These are phyloP conservation scores for Cordyceps javanica DNA, from an alignment of 2,329 filamentous ascomycete genomes.

Conservation along the genomic window DNA sequence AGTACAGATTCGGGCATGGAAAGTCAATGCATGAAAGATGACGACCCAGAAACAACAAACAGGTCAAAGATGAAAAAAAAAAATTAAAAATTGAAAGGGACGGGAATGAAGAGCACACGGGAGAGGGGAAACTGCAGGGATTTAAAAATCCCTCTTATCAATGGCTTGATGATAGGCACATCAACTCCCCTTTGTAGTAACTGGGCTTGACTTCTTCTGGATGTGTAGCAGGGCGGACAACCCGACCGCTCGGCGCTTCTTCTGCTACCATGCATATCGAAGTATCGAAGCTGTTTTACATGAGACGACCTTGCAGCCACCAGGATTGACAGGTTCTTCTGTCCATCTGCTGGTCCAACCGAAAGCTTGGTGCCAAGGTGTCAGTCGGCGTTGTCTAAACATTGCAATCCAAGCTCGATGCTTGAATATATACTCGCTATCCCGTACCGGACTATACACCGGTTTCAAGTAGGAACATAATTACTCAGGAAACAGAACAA, in stretches of 20 bases:
- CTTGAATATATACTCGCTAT: neutral
- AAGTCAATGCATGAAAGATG: neutral
- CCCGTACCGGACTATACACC: too few relatives aligned
- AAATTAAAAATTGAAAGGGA: neutral
- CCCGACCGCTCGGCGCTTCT: constrained; percentile 4
- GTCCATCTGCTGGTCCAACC: neutral
- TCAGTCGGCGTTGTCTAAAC: neutral
- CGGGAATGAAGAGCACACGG: neutral
- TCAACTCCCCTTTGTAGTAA: neutral
- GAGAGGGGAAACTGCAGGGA: neutral
- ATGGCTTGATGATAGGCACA: neutral
- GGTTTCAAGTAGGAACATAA: too few relatives aligned
- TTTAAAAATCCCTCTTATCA: neutral
- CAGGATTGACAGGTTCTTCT: neutral
- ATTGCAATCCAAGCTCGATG: neutral
- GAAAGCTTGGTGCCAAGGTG: neutral
- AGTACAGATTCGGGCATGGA: neutral
- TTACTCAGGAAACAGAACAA: neutral
- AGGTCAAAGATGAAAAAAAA: neutral
- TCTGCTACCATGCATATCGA: constrained; percentile 2
- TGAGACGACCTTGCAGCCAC: neutral
- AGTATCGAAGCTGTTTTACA: neutral
- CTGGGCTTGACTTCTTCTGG: neutral
- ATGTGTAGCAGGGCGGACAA: neutral
- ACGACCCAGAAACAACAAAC: neutral